Evolutionary conservation across 139 green algal genomes (phyloP).

Genomic region (Trebouxia sp.): DNA sequence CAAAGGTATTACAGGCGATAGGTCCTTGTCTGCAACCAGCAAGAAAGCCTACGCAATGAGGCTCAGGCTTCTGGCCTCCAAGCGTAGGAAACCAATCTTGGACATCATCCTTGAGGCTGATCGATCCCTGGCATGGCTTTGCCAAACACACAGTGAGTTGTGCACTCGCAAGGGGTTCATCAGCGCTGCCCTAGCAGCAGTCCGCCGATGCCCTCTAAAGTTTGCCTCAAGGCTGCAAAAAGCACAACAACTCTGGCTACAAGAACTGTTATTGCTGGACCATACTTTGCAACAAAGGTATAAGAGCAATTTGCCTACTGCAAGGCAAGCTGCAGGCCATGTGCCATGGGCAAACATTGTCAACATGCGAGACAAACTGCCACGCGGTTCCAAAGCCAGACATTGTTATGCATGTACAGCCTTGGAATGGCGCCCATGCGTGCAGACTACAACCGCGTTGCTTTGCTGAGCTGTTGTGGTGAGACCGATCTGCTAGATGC

Average conservation of each 20-base stretch:
- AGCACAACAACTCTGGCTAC: constrained; percentile 14
- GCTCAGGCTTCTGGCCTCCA: no score
- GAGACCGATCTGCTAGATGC: constrained; percentile 20
- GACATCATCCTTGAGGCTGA: constrained; percentile 17
- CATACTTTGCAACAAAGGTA: constrained; percentile 15
- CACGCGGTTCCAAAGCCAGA: constrained; percentile 4
- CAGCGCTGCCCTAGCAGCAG: constrained; percentile 6
- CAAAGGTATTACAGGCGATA: constrained; percentile 18
- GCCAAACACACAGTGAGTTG: constrained; percentile 1
- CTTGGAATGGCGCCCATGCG: constrained; percentile 20
- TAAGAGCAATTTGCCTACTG: constrained; percentile 26
- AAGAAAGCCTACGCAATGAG: no score
- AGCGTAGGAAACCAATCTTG: constrained; percentile 23
- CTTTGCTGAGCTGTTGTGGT: constrained; percentile 25
- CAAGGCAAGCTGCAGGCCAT: constrained; percentile 17
- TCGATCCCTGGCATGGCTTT: constrained; percentile 13
- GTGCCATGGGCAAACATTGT: constrained; percentile 18
- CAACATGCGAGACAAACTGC: constrained; percentile 25
- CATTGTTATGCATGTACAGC: constrained; percentile 28
- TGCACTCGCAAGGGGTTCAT: constrained; percentile 20
- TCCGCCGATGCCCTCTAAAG: constrained; percentile 13
- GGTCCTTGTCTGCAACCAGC: constrained; percentile 15
- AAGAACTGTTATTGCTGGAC: constrained; percentile 20
- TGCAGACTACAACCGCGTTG: constrained; percentile 23
- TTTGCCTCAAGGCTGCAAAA: background rate